These are phyloP conservation scores for Hirsutella thompsonii DNA, from an alignment of 2,329 filamentous ascomycete genomes.

Conservation along the genomic window DNA sequence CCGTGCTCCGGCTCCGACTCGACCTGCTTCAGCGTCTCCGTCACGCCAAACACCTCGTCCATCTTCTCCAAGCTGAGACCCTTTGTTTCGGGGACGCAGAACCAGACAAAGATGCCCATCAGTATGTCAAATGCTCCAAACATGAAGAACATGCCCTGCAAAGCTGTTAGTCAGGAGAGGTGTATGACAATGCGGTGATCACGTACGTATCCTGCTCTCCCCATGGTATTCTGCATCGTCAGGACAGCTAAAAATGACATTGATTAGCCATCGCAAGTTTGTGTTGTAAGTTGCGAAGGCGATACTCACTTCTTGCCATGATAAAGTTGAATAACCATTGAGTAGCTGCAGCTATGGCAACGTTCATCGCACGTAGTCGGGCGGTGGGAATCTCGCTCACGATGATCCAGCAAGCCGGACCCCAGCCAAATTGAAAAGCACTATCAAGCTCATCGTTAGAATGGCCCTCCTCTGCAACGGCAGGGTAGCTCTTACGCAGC, in stretches of 20 bases:
- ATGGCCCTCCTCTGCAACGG: neutral
- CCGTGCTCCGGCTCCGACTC: conserved; percentile 17
- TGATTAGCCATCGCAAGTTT: neutral
- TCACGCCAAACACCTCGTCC: conserved; percentile 53
- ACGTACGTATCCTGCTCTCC: conserved; percentile 26
- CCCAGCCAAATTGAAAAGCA: conserved; percentile 60
- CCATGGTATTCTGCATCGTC: conserved; percentile 49
- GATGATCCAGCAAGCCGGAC: conserved; percentile 61
- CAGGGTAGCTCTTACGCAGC: conserved; percentile 28
- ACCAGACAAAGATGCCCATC: conserved; percentile 54
- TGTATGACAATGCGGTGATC: neutral
- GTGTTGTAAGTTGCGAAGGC: neutral
- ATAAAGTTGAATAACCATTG: conserved; percentile 69
- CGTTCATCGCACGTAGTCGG: conserved; percentile 52
- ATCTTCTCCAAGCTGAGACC: conserved; percentile 50
- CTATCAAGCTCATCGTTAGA: conserved; percentile 11
- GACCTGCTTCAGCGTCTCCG: conserved; percentile 23
- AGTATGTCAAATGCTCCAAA: conserved; percentile 52
- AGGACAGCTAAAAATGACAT: conserved; percentile 33
- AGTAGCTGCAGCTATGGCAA: conserved; percentile 53
- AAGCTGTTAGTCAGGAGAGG: neutral
- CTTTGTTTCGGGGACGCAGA: conserved; percentile 61
- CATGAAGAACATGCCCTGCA: conserved; percentile 51
- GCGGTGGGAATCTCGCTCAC: conserved; percentile 56
- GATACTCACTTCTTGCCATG: conserved; percentile 40